Evolutionary conservation across 225 moss, liverwort and hornwort species (phyloP), one percentile per base, ranked within the genome.

Genomic region (Polytrichum commune): DNA sequence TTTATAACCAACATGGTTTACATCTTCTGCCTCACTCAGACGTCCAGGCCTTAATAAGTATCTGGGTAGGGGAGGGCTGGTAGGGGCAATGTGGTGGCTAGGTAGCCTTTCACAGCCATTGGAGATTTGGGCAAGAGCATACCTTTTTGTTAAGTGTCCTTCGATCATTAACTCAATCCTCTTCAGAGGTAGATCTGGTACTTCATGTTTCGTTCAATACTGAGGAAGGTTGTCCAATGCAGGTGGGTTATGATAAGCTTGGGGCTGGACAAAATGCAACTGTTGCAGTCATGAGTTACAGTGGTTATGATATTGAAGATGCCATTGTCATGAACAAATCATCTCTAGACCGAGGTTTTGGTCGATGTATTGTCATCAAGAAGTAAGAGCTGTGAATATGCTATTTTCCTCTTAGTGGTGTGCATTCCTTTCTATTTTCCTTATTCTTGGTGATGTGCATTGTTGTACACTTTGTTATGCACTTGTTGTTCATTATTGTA

Each of bases 201-300:
- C 38, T 54, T 54, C 18, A 67, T 75, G 38, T 70, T 7, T 46
- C 4, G 13, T 13, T 46, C 2, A 46, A 16, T 46, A 46, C 24
- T 33, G 35, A 13, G 18, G 27, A 16, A 55, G 10, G 24, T 26
- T 5, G 20, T 20, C 64, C 67, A 67, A 35, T 88, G 76, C 89
- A 98, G 97, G 97, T 98, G 74, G 97, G 97, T 22, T 98, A 94
- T 75, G 97, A 98, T 82, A 98, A 94, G 73, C 97, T 98, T 74
- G 97, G 97, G 57, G 97, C 97, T 73, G 97, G 97, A 58, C 97
- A 98, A 78, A 98, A 98, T 90, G 97, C 97, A 65, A 94, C 92
- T 66, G 97, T 98, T 53, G 97, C 97, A 71, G 97, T 98, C 55
- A 98, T 98, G 97, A 98, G 97, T 80, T 98, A 98, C 85, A 98